Base-by-base conservation (phyloP, 2,329 filamentous ascomycete species). In the Chaetomium globosum region DNA sequence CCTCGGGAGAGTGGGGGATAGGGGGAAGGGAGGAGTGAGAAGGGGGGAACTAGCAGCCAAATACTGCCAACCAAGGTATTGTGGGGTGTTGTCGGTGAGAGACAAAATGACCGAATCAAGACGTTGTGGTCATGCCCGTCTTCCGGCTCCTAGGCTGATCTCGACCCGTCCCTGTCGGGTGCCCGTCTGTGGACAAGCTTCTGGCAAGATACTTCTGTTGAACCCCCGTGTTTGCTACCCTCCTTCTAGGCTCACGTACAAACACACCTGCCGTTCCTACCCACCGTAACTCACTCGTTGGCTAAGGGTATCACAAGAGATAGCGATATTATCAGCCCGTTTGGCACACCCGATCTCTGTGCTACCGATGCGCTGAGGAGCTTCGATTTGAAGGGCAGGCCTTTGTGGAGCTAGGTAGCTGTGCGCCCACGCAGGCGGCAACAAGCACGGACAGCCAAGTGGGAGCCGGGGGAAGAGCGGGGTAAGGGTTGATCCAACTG, bases 51-150 rank as follows among this genome's bases (percentile, higher is more conserved):
- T 54, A 59, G 61, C 28, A 63, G 66, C 68, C 66, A 69, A 70
- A 68, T 74, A 74, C 67, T 73, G 73, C 70, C 70, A 72, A 73
- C 72, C 72, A 72, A 62, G 60, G 57, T 64, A 64, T 69, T 73
- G 70, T 66, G 70, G 70, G 70, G 72, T 70, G 69, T 31, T 48
- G 63, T 56, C 66, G 67, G 68, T 63, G 68, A 61, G 59, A 63
- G 61, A 65, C 65, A 62, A 64, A 70, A 67, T 69, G 66, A 59
- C 59, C 69, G 70, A 69, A 68, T 71, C 66, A 65, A 70, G 72
- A 65, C 62, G 61, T 48, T 63, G 67, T 65, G 67, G 68, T 43
- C 70, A 71, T 70, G 64, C 68, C 67, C 59, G 68, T 63, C 65
- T 64, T 67, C 33, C 26, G 62, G 68, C 55, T 62, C 69, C 55